These are phyloP conservation scores for Melanopsichium pennsylvanicum DNA, from an alignment of 1,284 basidiomycete genomes.

Conservation along the genomic window DNA sequence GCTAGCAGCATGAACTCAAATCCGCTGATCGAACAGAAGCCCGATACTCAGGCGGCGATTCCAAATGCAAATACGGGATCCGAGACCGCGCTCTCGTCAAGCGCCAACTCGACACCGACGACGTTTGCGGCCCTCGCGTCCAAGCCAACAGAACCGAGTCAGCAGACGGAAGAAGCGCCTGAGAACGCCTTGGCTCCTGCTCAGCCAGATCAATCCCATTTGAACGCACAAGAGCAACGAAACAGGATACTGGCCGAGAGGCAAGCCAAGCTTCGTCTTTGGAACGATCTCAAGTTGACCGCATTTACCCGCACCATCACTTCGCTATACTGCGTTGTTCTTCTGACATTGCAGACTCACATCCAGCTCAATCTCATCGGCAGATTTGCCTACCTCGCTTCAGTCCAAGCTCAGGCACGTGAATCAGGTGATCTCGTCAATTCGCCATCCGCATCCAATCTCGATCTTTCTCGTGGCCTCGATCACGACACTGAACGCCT, in stretches of 20 bases:
- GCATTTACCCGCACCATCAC: conserved; percentile 87
- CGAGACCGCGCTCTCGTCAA: not conserved
- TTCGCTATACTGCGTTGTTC: conserved; percentile 79
- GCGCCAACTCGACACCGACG: not conserved
- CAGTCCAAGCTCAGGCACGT: conserved; percentile 70
- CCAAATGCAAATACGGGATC: not conserved
- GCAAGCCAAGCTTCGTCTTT: conserved; percentile 57
- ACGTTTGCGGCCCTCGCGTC: not conserved
- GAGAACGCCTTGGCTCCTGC: not conserved
- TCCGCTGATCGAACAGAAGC: not conserved
- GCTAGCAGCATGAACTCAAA: not conserved
- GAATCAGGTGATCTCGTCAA: conserved; percentile 12
- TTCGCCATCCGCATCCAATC: not conserved
- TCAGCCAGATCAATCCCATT: conserved; percentile 12
- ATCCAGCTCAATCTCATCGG: conserved; percentile 84
- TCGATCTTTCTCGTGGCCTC: conserved; percentile 19
- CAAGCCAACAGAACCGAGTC: not conserved
- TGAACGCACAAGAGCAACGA: conserved; percentile 37
- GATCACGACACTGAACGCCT: conserved; percentile 75
- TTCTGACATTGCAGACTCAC: conserved; percentile 81
- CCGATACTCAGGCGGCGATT: not conserved
- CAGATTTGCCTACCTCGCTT: conserved; percentile 79
- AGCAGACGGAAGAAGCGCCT: not conserved
- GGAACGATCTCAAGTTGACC: conserved; percentile 63
- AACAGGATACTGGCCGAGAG: conserved; percentile 33